A percentile compares a stretch with the other conserved stretches of the same genome.
These are phyloP conservation scores for Citrus mangshanensis DNA, from an alignment of 345 rosid genomes.

Conservation along the genomic window DNA sequence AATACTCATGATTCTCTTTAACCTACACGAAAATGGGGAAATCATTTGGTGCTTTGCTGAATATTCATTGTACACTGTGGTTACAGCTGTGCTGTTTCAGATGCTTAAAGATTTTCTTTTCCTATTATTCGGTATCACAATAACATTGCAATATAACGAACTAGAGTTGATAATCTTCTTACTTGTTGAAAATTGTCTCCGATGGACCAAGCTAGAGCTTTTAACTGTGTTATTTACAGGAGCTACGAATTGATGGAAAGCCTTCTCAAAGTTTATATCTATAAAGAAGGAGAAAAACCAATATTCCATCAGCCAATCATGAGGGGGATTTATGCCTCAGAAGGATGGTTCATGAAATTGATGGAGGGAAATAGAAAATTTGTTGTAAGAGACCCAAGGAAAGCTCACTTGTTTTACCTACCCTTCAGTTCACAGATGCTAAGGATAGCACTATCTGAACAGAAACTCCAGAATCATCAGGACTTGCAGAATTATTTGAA, in stretches of 20 bases:
- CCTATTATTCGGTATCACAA: not conserved
- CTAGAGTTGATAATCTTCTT: not conserved
- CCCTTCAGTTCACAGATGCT: conserved; percentile 64
- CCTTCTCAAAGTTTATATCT: conserved; percentile 66
- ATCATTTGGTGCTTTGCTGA: not conserved
- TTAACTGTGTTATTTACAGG: conserved; percentile 36
- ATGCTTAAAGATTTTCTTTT: not conserved
- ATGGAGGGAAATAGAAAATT: conserved; percentile 75
- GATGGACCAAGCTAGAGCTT: not conserved
- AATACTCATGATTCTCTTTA: not conserved
- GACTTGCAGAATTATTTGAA: conserved; percentile 47
- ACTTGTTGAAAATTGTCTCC: not conserved
- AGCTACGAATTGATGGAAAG: conserved; percentile 83
- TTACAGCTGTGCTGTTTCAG: not conserved
- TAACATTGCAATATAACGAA: too few relatives aligned
- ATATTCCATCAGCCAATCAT: conserved; percentile 64
- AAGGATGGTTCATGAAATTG: conserved; percentile 95
- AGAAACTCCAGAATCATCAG: conserved; percentile 27
- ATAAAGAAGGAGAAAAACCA: conserved; percentile 81
- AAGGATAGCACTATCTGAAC: conserved; percentile 42
- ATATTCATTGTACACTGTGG: not conserved
- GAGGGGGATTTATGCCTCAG: conserved; percentile 88
- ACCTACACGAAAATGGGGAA: not conserved
- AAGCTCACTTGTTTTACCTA: conserved; percentile 85
- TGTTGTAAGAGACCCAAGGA: conserved; percentile 65